Evolutionary conservation across 2,329 filamentous ascomycete species (phyloP).

Genomic region (Paraphoma chrysanthemicola): DNA sequence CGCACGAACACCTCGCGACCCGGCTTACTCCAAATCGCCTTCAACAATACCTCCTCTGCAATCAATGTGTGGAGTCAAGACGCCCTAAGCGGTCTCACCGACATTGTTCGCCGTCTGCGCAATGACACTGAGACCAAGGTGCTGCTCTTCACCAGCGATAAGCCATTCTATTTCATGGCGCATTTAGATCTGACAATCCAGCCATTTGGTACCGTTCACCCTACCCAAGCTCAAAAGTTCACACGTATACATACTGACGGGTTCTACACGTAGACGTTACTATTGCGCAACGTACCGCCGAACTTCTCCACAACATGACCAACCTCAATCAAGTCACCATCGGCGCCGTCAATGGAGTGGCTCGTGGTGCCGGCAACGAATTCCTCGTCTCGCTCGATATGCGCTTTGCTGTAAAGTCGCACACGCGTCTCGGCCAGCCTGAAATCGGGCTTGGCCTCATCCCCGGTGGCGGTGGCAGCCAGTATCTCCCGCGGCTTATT

Average conservation of each 20-base stretch:
- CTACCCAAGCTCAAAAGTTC: neutral
- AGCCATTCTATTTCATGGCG: constrained; percentile 4
- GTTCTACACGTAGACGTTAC: neutral
- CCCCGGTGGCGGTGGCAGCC: constrained; percentile 7
- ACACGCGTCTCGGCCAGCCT: constrained; percentile 7
- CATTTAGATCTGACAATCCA: constrained; percentile 6
- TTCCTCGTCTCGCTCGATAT: constrained; percentile 7
- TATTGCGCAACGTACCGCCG: constrained; percentile 1
- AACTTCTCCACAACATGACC: constrained; percentile 7
- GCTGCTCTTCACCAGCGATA: constrained; percentile 6
- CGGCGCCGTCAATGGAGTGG: constrained; percentile 5
- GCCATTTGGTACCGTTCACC: neutral
- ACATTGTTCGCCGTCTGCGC: constrained; percentile 2
- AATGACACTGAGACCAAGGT: constrained; percentile 7
- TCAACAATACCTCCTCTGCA: constrained; percentile 4
- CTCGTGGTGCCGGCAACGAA: constrained; percentile 8
- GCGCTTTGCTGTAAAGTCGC: constrained; percentile 6
- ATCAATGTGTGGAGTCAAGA: constrained; percentile 7
- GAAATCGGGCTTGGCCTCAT: constrained; percentile 5
- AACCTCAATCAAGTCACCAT: constrained; percentile 7
- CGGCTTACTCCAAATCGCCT: constrained; percentile 2
- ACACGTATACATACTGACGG: neutral
- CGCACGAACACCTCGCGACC: neutral
- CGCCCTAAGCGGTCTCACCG: neutral
- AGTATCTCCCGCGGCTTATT: constrained; percentile 3